These are phyloP conservation scores for Monilinia polystroma DNA, from an alignment of 2,329 filamentous ascomycete species.

Conservation along the genomic window DNA sequence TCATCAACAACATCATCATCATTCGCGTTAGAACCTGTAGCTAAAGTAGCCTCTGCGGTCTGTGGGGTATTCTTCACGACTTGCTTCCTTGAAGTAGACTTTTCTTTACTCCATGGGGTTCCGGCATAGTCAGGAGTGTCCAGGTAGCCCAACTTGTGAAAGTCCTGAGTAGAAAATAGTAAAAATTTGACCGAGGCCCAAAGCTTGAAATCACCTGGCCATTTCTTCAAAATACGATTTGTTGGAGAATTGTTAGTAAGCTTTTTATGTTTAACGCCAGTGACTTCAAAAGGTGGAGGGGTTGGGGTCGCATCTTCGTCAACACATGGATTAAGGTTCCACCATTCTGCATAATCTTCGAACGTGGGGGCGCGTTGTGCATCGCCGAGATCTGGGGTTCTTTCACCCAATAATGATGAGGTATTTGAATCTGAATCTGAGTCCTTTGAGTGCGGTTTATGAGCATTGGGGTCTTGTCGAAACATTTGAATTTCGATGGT, in stretches of 20 bases:
- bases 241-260: conserved; percentile 16
- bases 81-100: background rate
- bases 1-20: background rate
- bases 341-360: conserved; percentile 29
- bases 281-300: conserved; percentile 31
- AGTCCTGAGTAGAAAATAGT: conserved; percentile 25
- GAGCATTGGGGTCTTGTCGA: conserved; percentile 11
- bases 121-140: background rate
- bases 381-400: background rate
- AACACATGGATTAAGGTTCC: conserved; percentile 26
- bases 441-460: background rate
- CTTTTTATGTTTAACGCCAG: conserved; percentile 23
- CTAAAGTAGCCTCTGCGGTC: background rate
- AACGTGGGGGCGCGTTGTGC: conserved; percentile 27
- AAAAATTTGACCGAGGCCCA: conserved; percentile 29
- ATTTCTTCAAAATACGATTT: conserved; percentile 24
- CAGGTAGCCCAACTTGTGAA: conserved; percentile 26
- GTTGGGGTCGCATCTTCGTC: conserved; percentile 1
- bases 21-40: background rate
- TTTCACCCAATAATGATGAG: background rate
- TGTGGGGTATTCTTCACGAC: background rate
- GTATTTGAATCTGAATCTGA: background rate
- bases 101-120: background rate
- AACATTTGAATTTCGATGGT: conserved; percentile 25
- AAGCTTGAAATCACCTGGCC: conserved; percentile 26